Evolutionary conservation across 2,329 filamentous ascomycete species (phyloP), one percentile per base, ranked within the genome.

Genomic region (Fusarium begoniae): DNA sequence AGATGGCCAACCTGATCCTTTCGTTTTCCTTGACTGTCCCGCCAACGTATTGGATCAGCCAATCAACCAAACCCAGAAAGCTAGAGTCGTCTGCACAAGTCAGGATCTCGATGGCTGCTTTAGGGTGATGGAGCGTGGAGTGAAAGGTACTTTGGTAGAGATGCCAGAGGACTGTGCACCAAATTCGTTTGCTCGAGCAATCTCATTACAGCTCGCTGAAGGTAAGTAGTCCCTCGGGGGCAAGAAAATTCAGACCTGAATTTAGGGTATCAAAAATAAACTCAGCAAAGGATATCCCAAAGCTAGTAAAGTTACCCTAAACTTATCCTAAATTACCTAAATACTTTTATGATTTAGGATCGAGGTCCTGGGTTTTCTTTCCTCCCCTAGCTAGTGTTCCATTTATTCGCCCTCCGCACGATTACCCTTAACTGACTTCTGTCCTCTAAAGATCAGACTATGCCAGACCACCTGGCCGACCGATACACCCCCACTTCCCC

Each of bases 91-190:
- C 5, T 71, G 68, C 38, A 8, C 60, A 4, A 56, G 32, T 20
- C 8, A 68, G 9, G 55, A 71, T 9, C 44, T 69, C 1, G 55
- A 61, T 22, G 65, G 60, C 0, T 65, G 68, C 38, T 71, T 43
- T 14, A 50, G 18, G 38, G 14, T 71, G 4, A 61, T 15, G 40
- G 65, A 71, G 14, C 47, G 48, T 18, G 65, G 68, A 13, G 60
- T 69, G 2, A 12, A 65, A 11, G 69, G 65, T 2, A 71, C 69
- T 3, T 18, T 69, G n/a, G 50, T 71, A 3, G 65, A 65, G 45
- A 71, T 71, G 69, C 65, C 65, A 17, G 60, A 69, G 1, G 56
- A 41, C 5, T 59, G 55, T 22, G 68, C 65, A 15, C 60, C 59
- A 13, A 69, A 69, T 32, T 26, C 47, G 3, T 50, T 70, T 32